Conservation (phyloP, 176 grass and related monocot species). For the Hsuehochloa calcarea region DNA sequence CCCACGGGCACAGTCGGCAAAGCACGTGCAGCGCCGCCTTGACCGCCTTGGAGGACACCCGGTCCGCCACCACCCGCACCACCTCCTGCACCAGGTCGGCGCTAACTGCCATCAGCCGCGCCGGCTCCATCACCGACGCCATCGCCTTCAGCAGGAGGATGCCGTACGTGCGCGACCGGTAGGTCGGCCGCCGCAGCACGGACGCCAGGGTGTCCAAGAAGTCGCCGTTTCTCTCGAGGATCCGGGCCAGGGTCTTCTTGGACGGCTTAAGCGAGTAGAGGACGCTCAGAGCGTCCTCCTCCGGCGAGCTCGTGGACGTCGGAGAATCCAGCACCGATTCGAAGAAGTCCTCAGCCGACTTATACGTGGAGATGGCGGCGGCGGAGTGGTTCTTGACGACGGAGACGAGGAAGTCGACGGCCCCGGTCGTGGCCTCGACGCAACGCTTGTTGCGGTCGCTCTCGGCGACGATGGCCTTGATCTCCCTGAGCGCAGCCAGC, state of each 20-base stretch:
- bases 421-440: constrained; percentile 37
- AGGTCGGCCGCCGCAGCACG: constrained; percentile 51
- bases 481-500: constrained; percentile 41
- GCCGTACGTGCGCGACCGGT: constrained; percentile 49
- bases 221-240: constrained; percentile 24
- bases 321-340: constrained; percentile 17
- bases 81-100: constrained; percentile 48
- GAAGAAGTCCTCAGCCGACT: neutral
- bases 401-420: constrained; percentile 46
- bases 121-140: constrained; percentile 25
- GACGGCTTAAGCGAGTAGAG: constrained; percentile 59
- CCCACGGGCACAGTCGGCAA: constrained; percentile 34
- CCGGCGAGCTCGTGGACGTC: constrained; percentile 26
- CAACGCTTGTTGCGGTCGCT: constrained; percentile 60
- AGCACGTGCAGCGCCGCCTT: constrained; percentile 70
- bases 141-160: constrained; percentile 51
- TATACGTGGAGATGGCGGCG: neutral
- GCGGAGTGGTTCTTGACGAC: constrained; percentile 10
- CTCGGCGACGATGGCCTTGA: constrained; percentile 48
- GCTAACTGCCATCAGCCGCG: constrained; percentile 10
- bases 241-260: constrained; percentile 2
- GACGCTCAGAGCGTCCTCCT: constrained; percentile 54
- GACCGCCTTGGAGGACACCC: constrained; percentile 51
- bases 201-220: constrained; percentile 38
- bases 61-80: constrained; percentile 41